Percentiles rank a stretch among this genome's conserved stretches.
phyloP scores from a whole-genome alignment of 371 early-diverging fungal species.

The Apophysomyces sp. region DNA sequence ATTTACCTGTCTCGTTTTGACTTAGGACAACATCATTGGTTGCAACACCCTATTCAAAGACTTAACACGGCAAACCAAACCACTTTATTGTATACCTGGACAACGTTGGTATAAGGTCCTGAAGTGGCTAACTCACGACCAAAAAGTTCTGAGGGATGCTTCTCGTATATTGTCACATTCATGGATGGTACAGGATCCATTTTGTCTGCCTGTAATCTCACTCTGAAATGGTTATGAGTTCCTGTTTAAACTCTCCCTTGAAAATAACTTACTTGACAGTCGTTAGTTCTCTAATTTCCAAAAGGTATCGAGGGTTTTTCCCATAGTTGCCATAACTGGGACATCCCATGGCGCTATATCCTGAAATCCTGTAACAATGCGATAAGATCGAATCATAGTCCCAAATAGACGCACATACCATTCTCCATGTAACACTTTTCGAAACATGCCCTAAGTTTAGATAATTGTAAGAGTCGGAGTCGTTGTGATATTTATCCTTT shows the following conservation, averaged over 20 bases:
- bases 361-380: constrained; percentile 38
- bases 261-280: constrained; percentile 51
- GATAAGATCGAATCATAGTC: too few species aligned
- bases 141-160: constrained; percentile 54
- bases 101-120: constrained; percentile 72
- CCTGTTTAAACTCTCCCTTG: not conserved
- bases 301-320: constrained; percentile 69
- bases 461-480: not conserved
- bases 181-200: constrained; percentile 68
- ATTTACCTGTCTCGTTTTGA: constrained; percentile 42
- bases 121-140: constrained; percentile 69
- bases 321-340: constrained; percentile 59
- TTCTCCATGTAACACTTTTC: constrained; percentile 62
- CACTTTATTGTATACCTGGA: too few species aligned
- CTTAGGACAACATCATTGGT: constrained; percentile 49
- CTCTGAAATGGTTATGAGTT: constrained; percentile 29
- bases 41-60: constrained; percentile 39
- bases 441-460: constrained; percentile 63
- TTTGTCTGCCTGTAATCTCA: constrained; percentile 70
- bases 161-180: constrained; percentile 70
- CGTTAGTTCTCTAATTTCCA: constrained; percentile 62
- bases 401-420: too few species aligned
- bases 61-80: too few species aligned
- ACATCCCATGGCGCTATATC: constrained; percentile 68
- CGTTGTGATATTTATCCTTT: not conserved